These are phyloP conservation scores for Annulohypoxylon bovei DNA, from an alignment of 495 filamentous ascomycete genomes.

Conservation along the genomic window DNA sequence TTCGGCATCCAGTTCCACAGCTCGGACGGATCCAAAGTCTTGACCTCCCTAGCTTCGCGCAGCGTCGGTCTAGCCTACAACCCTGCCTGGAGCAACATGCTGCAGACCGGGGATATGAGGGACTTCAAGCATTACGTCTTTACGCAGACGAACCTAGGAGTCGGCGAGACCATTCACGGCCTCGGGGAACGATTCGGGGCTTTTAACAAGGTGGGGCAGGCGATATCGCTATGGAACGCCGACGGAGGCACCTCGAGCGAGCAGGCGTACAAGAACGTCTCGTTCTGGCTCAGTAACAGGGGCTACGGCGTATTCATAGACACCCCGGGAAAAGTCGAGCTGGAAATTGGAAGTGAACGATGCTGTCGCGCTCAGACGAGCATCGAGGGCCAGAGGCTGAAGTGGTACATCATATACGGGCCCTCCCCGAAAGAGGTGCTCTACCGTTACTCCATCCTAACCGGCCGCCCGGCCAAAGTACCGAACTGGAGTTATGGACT, in stretches of 20 bases:
- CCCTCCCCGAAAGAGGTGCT: conserved; percentile 74
- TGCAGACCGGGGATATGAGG: conserved; percentile 64
- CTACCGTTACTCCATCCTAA: conserved; percentile 68
- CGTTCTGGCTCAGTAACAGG: conserved; percentile 73
- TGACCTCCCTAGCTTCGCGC: conserved; percentile 69
- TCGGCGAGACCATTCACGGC: conserved; percentile 75
- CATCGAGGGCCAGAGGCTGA: conserved; percentile 68
- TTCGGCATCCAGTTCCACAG: conserved; percentile 67
- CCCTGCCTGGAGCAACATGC: conserved; percentile 59
- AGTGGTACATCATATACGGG: conserved; percentile 73
- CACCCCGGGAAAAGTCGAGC: conserved; percentile 65
- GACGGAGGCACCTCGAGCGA: conserved; percentile 77
- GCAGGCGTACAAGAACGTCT: conserved; percentile 78
- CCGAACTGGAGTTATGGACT: conserved; percentile 77
- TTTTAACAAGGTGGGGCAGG: conserved; percentile 76
- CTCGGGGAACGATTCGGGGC: conserved; percentile 77
- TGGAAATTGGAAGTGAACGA: conserved; percentile 75
- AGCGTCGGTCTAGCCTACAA: conserved; percentile 68
- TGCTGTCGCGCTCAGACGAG: conserved; percentile 71
- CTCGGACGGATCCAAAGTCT: conserved; percentile 55
- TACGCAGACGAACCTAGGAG: conserved; percentile 68
- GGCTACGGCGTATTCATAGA: conserved; percentile 80
- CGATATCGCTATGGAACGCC: conserved; percentile 74
- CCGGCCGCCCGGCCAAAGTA: conserved; percentile 66
- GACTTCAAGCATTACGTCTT: conserved; percentile 69